Evolutionary conservation across 192 early-diverging fungal species (phyloP), one percentile per base, ranked within the genome.

Genomic region (Coemansia sp.): DNA sequence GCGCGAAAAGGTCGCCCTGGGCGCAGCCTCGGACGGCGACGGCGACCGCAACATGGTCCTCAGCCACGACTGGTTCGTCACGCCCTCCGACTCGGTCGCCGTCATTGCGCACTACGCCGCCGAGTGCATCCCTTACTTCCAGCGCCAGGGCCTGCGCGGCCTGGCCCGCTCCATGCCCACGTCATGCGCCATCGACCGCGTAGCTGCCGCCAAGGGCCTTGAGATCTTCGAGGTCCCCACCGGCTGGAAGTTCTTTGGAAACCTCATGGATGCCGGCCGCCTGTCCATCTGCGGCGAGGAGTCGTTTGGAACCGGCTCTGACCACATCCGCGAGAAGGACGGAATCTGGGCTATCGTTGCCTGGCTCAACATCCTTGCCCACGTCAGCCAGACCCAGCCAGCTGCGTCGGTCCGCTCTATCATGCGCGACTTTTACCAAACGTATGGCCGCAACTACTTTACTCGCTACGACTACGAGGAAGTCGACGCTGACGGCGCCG

Each of bases 11-110:
- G 88, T 95, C 59, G 84, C 85, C 65, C 93, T 99, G 75, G 97
- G 95, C 53, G 97, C 95, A 16, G 97, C 97, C 5, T 97, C 94
- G 0, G 97, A 99, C 79, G 97, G 97, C 67, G 97, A 99, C 82
- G 97, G 97, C 67, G 97, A 95, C 65, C 92, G 93, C 68, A 98
- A 99, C 85, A 98, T 99, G 97, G 93, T 99, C 56, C 92, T 98
- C 74, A 92, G 93, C 71, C 92, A 96, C 73, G 89, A 92, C 61
- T 92, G 88, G 65, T 99, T 99, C 80, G 96, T 99, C 40, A 98
- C 92, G 24, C 97, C 97, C 1, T 94, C 92, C 16, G 97, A 99
- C 74, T 96, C 94, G 37, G 96, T 99, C 0, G 97, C 97, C 5
- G 88, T 96, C 49, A 99, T 99, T 79, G 96, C 97, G 22, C 91